Base-by-base conservation (phyloP, 2,329 filamentous ascomycete genomes). In the Phyllosticta paracitricarpa region DNA sequence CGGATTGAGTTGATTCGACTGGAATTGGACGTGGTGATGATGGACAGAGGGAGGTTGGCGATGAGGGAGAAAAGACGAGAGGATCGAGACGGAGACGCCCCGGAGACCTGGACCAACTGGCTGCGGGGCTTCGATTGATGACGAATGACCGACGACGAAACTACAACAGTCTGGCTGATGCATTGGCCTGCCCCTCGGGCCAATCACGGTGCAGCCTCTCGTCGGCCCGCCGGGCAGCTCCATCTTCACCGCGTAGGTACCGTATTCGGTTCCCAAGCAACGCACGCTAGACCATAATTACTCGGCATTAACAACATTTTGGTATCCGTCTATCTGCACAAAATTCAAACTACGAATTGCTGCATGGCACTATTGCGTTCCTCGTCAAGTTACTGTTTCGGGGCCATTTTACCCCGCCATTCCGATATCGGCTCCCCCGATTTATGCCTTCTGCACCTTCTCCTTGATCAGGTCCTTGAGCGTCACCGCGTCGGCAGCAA, bases 401-500 rank as follows among this genome's bases (percentile, higher is more conserved):
- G 19, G 19, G 19, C 56, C n/a, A 52, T 56, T 40, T 40, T 52
- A 48, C 54, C 40, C 33, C 54, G 22, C 51, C 64, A n/a, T n/a
- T 48, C 67, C 68, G 64, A 68, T 67, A 66, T 68, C 70, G 68
- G 68, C 67, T 33, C 48, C 19, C 40, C 10, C 61, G 61, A 54
- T 68, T 65, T 74, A 76, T 59, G 69, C 67, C 68, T 75, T 64
- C 71, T 80, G 72, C 70, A 97, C 83, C 89, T 97, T 97, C 79
- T 85, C 78, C 83, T 88, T 88, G 73, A 99, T 83, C 72, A 96
- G 92, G 66, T 85, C 84, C 89, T 97, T 97, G 71, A 99, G 87
- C 63, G 91, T 96, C 68, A 92, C 81, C 68, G 94, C 92, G 73
- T 99, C 94, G 69, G 94, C 94, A 63, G 94, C 93, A 73, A 99